Base-by-base conservation (phyloP, 169 alveolate genomes). In the Neospora caninum region DNA sequence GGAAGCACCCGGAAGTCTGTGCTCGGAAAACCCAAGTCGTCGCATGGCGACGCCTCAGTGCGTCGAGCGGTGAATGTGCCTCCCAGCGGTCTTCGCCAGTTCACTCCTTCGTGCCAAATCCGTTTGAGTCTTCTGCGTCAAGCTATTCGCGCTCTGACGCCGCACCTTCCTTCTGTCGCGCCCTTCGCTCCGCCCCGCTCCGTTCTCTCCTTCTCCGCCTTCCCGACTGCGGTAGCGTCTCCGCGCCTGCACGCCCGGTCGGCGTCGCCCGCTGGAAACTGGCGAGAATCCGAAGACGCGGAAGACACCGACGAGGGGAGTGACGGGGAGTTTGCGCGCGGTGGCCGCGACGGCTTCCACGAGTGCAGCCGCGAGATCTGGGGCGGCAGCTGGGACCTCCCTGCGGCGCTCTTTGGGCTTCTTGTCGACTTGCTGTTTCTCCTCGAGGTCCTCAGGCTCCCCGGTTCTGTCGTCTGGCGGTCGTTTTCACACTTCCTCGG, bases 391-490 rank as follows among this genome's bases (percentile, higher is more conserved):
- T 31, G 43, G 43, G 84, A 73, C 45, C 84, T 73, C 43, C 84
- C 39, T 6, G 16, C 18, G 39, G 84, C 10, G 49, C 13, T 73
- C 42, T 73, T 73, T 20, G 25, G 49, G 13, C 42, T 73, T 16
- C 84, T 73, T 27, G 43, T 36, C 27, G 84, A 73, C 42, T 1
- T 73, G 9, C 42, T 73, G 84, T 36, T 73, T 31, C 42, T 73
- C 27, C 43, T 73, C 45, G 49, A 34, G 43, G 39, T 34, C 25
- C 84, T 73, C 45, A 18, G 43, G 18, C 84, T 73, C 27, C 84
- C 84, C 42, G 13, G 84, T 20, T 73, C 84, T 43, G 84, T 73
- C 27, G 84, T 73, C 39, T 73, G 84, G 84, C 84, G 84, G 16
- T 31, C 84, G 49, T 36, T 73, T 27, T 1, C 84, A 0, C 42